Conservation (phyloP, 495 filamentous ascomycete genomes). For the Lophiotrema nucula region DNA sequence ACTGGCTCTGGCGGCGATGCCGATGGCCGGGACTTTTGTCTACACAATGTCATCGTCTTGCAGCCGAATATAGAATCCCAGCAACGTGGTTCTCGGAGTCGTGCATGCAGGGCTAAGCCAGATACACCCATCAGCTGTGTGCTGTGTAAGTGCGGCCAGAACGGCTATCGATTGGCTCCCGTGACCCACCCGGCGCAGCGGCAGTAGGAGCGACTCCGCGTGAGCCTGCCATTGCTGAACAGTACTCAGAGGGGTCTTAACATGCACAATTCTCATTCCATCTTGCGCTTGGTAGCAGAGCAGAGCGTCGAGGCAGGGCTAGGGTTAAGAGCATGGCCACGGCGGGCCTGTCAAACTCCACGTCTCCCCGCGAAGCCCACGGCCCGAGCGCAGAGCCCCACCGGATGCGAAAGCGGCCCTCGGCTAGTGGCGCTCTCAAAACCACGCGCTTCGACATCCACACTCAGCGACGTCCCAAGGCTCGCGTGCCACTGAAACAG, state of each 20-base stretch:
- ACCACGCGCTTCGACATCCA: not conserved
- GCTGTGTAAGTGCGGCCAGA: conserved; percentile 14
- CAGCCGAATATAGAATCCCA: conserved; percentile 27
- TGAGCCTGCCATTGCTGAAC: no score
- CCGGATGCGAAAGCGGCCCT: not conserved
- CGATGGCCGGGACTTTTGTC: conserved; percentile 3
- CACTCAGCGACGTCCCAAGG: not conserved
- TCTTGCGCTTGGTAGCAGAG: no score
- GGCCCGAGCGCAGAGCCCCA: not conserved
- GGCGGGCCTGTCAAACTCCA: not conserved
- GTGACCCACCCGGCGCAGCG: no score
- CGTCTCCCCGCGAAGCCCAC: not conserved
- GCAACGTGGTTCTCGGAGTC: conserved; percentile 21
- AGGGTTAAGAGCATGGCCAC: no score
- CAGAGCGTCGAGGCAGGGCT: no score
- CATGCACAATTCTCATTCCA: no score
- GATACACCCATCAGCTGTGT: conserved; percentile 14
- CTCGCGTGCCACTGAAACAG: conserved; percentile 26
- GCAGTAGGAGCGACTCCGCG: no score
- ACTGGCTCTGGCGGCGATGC: conserved; percentile 9
- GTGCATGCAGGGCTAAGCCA: conserved; percentile 30
- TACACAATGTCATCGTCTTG: not conserved
- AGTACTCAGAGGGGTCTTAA: no score
- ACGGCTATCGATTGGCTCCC: conserved; percentile 11
- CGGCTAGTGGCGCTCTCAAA: not conserved